Conservation (phyloP, 495 filamentous ascomycete genomes). For the Trichocladium uniseriatum region DNA sequence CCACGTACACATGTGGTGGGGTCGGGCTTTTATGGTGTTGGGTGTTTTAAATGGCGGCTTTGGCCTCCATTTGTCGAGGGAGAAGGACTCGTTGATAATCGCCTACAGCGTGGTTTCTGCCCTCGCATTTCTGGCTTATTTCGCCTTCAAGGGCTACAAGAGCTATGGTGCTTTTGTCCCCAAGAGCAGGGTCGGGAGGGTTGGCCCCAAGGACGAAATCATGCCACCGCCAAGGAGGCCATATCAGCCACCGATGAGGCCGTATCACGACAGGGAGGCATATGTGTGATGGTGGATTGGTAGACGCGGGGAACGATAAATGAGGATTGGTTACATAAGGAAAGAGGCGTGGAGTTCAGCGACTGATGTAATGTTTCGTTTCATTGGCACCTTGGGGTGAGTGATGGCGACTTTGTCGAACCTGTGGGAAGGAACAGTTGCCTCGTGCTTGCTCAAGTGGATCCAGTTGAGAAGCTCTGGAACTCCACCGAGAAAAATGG, state of each 20-base stretch:
- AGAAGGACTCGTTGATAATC: slow-evolving; percentile 38
- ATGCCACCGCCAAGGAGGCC: background rate
- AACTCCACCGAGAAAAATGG: too few species aligned
- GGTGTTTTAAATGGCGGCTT: slow-evolving; percentile 65
- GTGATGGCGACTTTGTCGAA: background rate
- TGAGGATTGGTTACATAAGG: too few species aligned
- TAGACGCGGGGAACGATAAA: too few species aligned
- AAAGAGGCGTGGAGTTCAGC: too few species aligned
- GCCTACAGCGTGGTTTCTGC: slow-evolving; percentile 53
- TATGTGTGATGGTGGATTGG: background rate
- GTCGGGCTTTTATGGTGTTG: slow-evolving; percentile 50
- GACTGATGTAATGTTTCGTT: too few species aligned
- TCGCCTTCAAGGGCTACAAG: slow-evolving; percentile 13
- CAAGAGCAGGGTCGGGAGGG: background rate
- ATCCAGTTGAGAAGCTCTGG: too few species aligned
- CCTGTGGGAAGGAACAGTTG: background rate
- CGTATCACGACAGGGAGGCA: background rate
- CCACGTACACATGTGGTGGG: slow-evolving; percentile 62
- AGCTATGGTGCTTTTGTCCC: background rate
- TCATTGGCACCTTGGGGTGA: too few species aligned
- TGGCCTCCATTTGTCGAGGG: slow-evolving; percentile 46
- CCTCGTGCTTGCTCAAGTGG: background rate
- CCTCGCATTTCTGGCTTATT: slow-evolving; percentile 41
- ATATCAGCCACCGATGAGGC: slow-evolving; percentile 1
- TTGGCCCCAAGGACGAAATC: background rate